Evolutionary conservation across 2,329 filamentous ascomycete genomes (phyloP), one percentile per base, ranked within the genome.

Genomic region (Aschersonia sp.): DNA sequence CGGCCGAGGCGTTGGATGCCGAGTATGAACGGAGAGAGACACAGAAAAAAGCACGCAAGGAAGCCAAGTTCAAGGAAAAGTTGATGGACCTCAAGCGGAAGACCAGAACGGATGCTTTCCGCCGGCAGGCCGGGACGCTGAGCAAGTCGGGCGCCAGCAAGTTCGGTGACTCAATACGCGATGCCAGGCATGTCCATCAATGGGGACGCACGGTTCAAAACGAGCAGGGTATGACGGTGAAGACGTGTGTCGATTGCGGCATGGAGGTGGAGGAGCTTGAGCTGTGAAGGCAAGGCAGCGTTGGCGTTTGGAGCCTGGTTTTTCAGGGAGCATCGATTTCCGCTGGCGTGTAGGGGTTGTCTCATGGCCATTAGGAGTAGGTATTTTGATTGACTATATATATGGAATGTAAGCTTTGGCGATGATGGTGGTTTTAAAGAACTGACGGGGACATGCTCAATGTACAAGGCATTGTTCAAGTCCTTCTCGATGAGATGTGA

Each of bases 21-120:
- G 91, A 97, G 66, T 97, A 92, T 57, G 86, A 85, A 63, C 78
- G 78, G 52, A 76, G 91, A 20, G 82, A 89, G 60, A 67, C 70
- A 2, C 84, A 92, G 48, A 89, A 88, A 65, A 95, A 94, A 67
- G 77, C 75, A 45, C 74, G 88, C 47, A 94, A 94, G 59, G 89
- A 96, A 62, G 81, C 82, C 57, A 94, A 95, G 64, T 97, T 97
- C 66, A 88, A 86, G 60, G 82, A 80, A 50, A 94, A 94, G 68
- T 70, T 98, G 35, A 73, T 85, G 5, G 89, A 97, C 47, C 62
- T 98, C 53, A 98, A 97, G 73, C 89, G 91, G 66, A 82, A 89
- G 62, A 98, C 92, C 9, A 74, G 89, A 44, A 89, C 94, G 0
- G 92, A 97, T 56, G 87, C 89, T 0, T 94, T 91, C 57, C 78